Conservation (phyloP, 2,329 filamentous ascomycete genomes). For the Cladophialophora bantiana region DNA sequence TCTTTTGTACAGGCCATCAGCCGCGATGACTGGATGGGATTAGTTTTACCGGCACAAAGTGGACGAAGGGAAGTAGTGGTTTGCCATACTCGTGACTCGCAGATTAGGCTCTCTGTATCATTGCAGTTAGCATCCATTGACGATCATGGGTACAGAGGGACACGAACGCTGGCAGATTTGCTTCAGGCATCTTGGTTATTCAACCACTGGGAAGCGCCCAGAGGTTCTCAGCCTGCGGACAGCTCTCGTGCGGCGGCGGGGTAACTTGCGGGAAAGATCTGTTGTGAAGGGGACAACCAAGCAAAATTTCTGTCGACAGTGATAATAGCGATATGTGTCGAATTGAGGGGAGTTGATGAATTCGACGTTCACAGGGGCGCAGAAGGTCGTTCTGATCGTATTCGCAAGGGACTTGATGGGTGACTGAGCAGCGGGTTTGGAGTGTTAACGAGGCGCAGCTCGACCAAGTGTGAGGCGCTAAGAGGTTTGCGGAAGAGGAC, state of each 20-base stretch:
- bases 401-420: constrained; percentile 26
- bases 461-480: constrained; percentile 30
- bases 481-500: constrained; percentile 33
- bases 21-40: constrained; percentile 81
- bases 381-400: constrained; percentile 23
- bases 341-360: constrained; percentile 9
- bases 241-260: constrained; percentile 29
- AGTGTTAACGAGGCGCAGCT: constrained; percentile 30
- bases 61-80: constrained; percentile 34
- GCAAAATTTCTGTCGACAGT: constrained; percentile 1
- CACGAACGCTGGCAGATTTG: constrained; percentile 68
- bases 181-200: constrained; percentile 56
- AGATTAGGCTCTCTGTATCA: constrained; percentile 77
- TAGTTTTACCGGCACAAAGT: constrained; percentile 36
- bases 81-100: constrained; percentile 80
- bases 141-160: constrained; percentile 38
- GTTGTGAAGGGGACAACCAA: constrained; percentile 2
- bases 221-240: constrained; percentile 21
- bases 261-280: constrained; percentile 18
- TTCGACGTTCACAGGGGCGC: constrained; percentile 11
- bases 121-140: constrained; percentile 29
- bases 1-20: constrained; percentile 97
- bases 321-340: constrained; percentile 2
- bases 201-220: constrained; percentile 28
- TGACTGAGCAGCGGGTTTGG: constrained; percentile 20